Base-by-base conservation (phyloP, 805 yeast species). In the Candida hispaniensis region DNA sequence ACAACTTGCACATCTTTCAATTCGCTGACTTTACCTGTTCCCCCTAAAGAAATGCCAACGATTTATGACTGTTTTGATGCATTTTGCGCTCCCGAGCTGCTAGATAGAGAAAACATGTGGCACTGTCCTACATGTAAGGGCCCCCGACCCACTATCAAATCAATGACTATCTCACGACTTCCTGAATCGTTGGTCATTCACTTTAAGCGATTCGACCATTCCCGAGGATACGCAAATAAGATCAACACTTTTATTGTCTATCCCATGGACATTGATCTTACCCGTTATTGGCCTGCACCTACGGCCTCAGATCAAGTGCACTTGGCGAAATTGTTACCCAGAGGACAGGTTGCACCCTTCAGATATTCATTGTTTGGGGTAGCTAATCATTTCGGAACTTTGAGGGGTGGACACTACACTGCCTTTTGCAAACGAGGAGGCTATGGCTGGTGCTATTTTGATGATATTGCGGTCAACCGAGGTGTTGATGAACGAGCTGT, bases 341-440 rank as follows among this genome's bases (percentile, higher is more conserved):
- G 38, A 3, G 83, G 80, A 13, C 95, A 85, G 57, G 51, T 54
- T 1, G 76, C 93, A 0, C 94, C 95, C 2, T 86, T 83, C 57
- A 61, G 67, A 16, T 86, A 85, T 54, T 70, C 70, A 42, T 55
- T 86, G 14, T 78, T 71, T 48, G 94, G 80, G 0, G 94, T 85
- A 1, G 82, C 82, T 10, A 75, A 81, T 45, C 96, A 86, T 55
- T 73, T 60, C 42, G 96, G 96, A 8, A 74, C 79, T 23, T 62
- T 86, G 22, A 69, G 75, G 25, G 79, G 86, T 6, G 96, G 96
- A 0, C 96, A 86, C 55, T 86, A 86, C 55, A 86, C 95, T 0
- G 61, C 93, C 1, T 80, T 64, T 50, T 88, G 81, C 4, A 60
- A 73, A 50, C 81, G 81, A 48, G 74, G 73, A 15, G 23, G 60